Evolutionary conservation across 202 grass and related monocot species (phyloP).

Genomic region (Musa balbisiana): DNA sequence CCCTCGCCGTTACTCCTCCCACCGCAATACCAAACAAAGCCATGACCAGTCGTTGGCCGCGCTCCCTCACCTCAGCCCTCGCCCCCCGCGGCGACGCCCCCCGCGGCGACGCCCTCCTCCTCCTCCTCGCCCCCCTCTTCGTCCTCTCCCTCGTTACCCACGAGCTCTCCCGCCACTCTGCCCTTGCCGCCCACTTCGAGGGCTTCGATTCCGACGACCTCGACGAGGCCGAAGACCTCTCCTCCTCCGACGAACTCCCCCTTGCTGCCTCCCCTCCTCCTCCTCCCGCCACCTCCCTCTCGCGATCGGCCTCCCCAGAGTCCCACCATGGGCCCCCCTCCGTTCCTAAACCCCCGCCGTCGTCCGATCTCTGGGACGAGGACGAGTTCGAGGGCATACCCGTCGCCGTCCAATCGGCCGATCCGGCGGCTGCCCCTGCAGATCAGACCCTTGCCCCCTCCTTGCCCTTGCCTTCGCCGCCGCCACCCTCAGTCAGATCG

Average conservation of each 20-base stretch:
- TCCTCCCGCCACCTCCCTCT: conserved; percentile 9
- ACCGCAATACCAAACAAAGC: background rate
- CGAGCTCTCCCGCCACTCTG: conserved; percentile 28
- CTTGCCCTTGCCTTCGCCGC: conserved; percentile 18
- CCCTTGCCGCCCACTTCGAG: conserved; percentile 73
- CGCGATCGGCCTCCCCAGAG: conserved; percentile 16
- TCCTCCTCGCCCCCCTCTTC: conserved; percentile 23
- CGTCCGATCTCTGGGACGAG: conserved; percentile 83
- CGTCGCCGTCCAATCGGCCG: conserved; percentile 10
- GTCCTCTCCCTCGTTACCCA: conserved; percentile 32
- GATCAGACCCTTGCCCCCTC: conserved; percentile 17
- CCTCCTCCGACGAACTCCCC: conserved; percentile 35
- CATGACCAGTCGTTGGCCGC: conserved; percentile 38
- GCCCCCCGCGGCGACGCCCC: background rate
- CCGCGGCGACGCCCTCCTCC: background rate
- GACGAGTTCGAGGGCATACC: conserved; percentile 99
- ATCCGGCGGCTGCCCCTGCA: background rate
- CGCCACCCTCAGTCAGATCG: conserved; percentile 30
- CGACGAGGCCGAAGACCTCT: conserved; percentile 33
- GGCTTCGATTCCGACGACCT: conserved; percentile 84
- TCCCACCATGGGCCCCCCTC: conserved; percentile 27
- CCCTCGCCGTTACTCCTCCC: background rate
- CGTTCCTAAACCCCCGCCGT: conserved; percentile 3
- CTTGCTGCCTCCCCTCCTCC: conserved; percentile 36
- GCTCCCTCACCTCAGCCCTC: conserved; percentile 4